Evolutionary conservation across 2,329 filamentous ascomycete species (phyloP).

Genomic region (Ophiostoma novo-ulmi): DNA sequence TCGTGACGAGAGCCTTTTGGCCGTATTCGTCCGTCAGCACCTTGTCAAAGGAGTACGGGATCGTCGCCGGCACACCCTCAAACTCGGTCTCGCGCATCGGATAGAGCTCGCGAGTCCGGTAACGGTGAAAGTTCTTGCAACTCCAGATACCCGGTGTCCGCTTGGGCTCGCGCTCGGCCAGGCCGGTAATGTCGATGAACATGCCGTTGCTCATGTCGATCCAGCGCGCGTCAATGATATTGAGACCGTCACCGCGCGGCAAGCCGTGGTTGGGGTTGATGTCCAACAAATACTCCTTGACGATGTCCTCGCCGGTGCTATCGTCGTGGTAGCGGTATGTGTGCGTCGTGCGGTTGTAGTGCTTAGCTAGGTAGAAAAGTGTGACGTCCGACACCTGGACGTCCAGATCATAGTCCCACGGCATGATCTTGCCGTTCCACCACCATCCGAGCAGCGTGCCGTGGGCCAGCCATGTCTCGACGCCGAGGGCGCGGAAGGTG

Average conservation of each 20-base stretch:
- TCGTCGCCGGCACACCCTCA: conserved; percentile 64
- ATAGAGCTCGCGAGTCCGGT: conserved; percentile 65
- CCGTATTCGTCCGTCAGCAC: conserved; percentile 63
- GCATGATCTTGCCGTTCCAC: conserved; percentile 75
- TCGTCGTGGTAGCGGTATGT: conserved; percentile 46
- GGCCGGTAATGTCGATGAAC: conserved; percentile 77
- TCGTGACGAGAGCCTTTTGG: conserved; percentile 54
- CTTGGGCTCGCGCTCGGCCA: conserved; percentile 61
- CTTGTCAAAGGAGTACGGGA: conserved; percentile 65
- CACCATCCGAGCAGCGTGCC: conserved; percentile 82
- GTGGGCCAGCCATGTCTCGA: conserved; percentile 84
- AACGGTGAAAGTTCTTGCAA: conserved; percentile 76
- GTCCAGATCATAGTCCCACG: conserved; percentile 82
- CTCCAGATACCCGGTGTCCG: conserved; percentile 61
- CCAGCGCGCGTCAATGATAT: conserved; percentile 81
- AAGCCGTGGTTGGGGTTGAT: conserved; percentile 66
- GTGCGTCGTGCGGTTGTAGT: conserved; percentile 65
- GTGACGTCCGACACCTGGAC: conserved; percentile 69
- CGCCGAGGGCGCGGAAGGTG: conserved; percentile 56
- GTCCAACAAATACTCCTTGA: conserved; percentile 63
- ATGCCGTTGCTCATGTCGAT: conserved; percentile 71
- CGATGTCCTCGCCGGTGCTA: conserved; percentile 39
- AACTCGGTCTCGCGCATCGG: conserved; percentile 69
- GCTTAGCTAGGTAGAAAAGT: conserved; percentile 57
- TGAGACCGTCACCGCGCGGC: conserved; percentile 60